A percentile compares a stretch with the other conserved stretches of the same genome.
Conservation (phyloP, 2,329 filamentous ascomycete genomes). For the Chaetomium strumarium region DNA sequence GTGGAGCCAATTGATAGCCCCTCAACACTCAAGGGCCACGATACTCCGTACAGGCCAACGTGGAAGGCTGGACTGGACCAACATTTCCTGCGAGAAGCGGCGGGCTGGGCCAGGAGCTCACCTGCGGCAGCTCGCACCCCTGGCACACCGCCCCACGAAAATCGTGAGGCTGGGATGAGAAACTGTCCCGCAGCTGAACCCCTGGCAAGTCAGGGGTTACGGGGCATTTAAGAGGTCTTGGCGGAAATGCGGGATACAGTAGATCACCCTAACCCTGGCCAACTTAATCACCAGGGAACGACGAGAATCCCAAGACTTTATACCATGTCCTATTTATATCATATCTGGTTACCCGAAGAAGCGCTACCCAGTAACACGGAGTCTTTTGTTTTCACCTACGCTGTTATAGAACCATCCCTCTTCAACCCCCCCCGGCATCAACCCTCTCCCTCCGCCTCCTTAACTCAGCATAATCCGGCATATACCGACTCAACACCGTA, state of each 20-base stretch:
- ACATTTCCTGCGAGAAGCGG: neutral
- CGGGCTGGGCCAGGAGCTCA: neutral
- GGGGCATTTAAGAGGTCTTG: neutral
- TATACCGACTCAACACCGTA: constrained; percentile 27
- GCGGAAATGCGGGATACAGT: neutral
- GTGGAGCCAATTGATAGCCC: too few species aligned
- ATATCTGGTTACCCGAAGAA: too few species aligned
- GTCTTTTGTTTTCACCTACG: too few species aligned
- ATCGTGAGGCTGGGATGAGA: constrained; percentile 14
- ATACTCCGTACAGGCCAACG: too few species aligned
- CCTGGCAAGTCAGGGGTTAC: neutral
- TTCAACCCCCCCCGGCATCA: neutral
- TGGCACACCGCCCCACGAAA: constrained; percentile 7
- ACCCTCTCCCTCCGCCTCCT: constrained; percentile 18
- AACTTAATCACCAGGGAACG: neutral
- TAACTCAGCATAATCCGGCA: constrained; percentile 33
- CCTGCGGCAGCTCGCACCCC: neutral
- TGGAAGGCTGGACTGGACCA: neutral
- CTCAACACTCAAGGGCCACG: too few species aligned
- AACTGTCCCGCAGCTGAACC: constrained; percentile 1
- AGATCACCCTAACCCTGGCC: neutral
- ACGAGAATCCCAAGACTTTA: too few species aligned
- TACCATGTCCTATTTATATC: too few species aligned
- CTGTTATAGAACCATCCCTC: neutral
- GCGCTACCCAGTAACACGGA: too few species aligned